Conservation (phyloP, 169 alveolate species). For the Cryptosporidium ryanae region DNA sequence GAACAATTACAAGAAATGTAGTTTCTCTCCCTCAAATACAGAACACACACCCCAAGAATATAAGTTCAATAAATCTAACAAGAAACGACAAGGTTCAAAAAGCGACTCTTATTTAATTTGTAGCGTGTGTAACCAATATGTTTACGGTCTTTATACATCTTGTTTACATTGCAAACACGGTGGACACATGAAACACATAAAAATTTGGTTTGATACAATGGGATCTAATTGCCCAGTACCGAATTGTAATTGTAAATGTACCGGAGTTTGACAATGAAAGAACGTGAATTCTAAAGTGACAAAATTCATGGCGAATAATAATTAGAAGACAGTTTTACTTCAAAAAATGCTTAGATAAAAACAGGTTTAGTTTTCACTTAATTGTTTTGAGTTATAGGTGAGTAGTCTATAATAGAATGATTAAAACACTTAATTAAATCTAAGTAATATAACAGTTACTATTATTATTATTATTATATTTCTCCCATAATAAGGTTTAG, state of each 20-base stretch:
- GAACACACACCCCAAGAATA: not conserved
- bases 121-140: slow-evolving; percentile 29
- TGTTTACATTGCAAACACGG: slow-evolving; percentile 51
- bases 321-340: not conserved
- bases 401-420: not conserved
- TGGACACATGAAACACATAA: slow-evolving; percentile 51
- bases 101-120: not conserved
- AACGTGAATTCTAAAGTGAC: not conserved
- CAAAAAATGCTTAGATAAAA: too few species aligned
- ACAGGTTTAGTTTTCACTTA: too few species aligned
- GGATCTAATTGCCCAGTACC: slow-evolving; percentile 12
- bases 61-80: not conserved
- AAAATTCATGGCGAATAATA: too few species aligned
- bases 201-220: slow-evolving; percentile 10
- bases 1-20: not conserved
- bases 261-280: not conserved
- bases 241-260: slow-evolving; percentile 42
- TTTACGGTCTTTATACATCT: slow-evolving; percentile 58
- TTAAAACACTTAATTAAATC: not conserved
- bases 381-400: too few species aligned
- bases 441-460: too few species aligned
- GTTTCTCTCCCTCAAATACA: not conserved
- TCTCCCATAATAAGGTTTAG: too few species aligned
- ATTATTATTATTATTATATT: too few species aligned
- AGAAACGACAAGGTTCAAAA: not conserved